Percentiles rank a stretch among this genome's conserved stretches.
Conservation (phyloP, 257 asterid species). For the Scutellaria barbata region DNA sequence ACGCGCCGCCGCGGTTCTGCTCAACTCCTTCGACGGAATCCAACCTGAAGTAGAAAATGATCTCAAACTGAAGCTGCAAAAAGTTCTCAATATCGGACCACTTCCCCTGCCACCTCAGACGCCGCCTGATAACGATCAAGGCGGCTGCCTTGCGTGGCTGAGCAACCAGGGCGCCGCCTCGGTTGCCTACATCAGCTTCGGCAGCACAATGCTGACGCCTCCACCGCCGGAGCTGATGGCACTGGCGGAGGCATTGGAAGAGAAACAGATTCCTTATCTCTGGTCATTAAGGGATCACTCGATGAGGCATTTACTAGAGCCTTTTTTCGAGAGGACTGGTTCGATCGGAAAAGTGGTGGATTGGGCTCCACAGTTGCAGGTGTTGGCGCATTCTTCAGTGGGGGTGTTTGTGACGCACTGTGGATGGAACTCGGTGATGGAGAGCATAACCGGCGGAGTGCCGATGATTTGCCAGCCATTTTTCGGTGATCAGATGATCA, state of each 20-base stretch:
- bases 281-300: constrained; percentile 60
- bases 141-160: constrained; percentile 57
- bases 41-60: constrained; percentile 44
- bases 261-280: constrained; percentile 50
- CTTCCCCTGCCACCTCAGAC: constrained; percentile 38
- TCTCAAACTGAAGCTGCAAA: constrained; percentile 47
- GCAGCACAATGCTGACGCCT: constrained; percentile 56
- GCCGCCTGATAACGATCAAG: constrained; percentile 16
- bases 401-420: constrained; percentile 60
- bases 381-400: constrained; percentile 48
- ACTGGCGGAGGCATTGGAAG: constrained; percentile 61
- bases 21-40: constrained; percentile 60
- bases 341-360: constrained; percentile 50
- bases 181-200: constrained; percentile 60
- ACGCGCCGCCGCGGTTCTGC: constrained; percentile 44
- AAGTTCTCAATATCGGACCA: constrained; percentile 53
- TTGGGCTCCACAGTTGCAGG: constrained; percentile 63
- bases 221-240: constrained; percentile 58
- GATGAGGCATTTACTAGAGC: constrained; percentile 33
- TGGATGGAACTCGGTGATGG: constrained; percentile 65
- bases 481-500: constrained; percentile 63
- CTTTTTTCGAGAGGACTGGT: constrained; percentile 46
- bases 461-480: constrained; percentile 65
- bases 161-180: constrained; percentile 41
- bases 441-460: constrained; percentile 55